Conservation (phyloP, 805 yeast genomes). For the Danielia oregonensis region DNA sequence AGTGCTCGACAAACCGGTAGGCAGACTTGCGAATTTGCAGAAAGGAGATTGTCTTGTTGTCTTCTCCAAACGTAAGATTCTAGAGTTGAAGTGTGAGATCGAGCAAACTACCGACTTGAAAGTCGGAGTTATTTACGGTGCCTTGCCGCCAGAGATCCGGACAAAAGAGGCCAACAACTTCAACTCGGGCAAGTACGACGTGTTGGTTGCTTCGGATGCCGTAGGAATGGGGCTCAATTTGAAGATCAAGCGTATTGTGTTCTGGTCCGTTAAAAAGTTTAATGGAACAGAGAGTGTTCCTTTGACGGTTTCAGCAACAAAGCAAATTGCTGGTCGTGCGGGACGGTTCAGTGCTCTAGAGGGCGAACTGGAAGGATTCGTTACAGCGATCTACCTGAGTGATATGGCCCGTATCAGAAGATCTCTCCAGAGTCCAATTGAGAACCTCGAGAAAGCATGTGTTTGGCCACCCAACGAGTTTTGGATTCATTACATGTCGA, state of each 20-base stretch:
- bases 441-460: conserved; percentile 55
- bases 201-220: conserved; percentile 94
- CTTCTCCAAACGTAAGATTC: conserved; percentile 71
- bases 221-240: conserved; percentile 96
- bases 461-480: conserved; percentile 78
- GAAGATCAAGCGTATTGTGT: conserved; percentile 75
- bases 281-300: conserved; percentile 53
- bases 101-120: conserved; percentile 58
- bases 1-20: conserved; percentile 40
- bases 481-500: conserved; percentile 63
- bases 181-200: conserved; percentile 73
- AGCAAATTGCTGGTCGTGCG: conserved; percentile 96
- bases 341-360: conserved; percentile 59
- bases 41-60: conserved; percentile 90
- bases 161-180: conserved; percentile 77
- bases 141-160: conserved; percentile 92
- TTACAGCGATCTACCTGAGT: conserved; percentile 46
- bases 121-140: conserved; percentile 92
- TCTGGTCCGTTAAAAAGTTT: conserved; percentile 64
- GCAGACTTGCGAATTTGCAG: conserved; percentile 36
- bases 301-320: conserved; percentile 63
- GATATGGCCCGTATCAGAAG: conserved; percentile 45
- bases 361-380: conserved; percentile 43
- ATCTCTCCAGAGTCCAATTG: conserved; percentile 49
- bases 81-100: conserved; percentile 64